Conservation (phyloP, 169 alveolate genomes). For the Prorocentrum cordatum region DNA sequence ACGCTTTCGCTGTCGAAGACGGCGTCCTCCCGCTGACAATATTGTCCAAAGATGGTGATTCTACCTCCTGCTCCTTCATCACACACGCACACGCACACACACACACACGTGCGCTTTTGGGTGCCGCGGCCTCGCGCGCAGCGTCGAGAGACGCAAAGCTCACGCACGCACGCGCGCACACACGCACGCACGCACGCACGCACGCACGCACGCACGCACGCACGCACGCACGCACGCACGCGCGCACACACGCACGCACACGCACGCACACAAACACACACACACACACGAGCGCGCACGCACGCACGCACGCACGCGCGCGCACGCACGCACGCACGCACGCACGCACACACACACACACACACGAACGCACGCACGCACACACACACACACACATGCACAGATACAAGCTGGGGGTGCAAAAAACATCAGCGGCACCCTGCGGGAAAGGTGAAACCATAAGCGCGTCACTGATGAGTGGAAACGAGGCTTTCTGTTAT, state of each 20-base stretch:
- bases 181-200: background rate
- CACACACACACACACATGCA: background rate
- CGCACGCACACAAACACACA: background rate
- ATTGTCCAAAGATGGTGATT: too few relatives aligned
- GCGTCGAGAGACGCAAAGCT: too few relatives aligned
- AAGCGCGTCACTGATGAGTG: too few relatives aligned
- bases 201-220: background rate
- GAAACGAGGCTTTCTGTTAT: too few relatives aligned
- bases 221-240: background rate
- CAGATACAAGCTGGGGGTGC: background rate
- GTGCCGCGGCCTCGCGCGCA: too few relatives aligned
- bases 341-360: background rate
- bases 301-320: background rate
- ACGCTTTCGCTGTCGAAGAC: conserved; percentile 69
- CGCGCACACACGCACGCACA: background rate
- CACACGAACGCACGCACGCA: background rate
- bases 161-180: background rate
- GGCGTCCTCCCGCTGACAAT: too few relatives aligned
- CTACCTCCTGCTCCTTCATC: too few relatives aligned
- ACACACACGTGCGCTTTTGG: too few relatives aligned
- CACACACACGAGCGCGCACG: background rate
- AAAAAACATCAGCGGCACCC: too few relatives aligned
- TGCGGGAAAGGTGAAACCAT: too few relatives aligned
- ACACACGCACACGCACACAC: too few relatives aligned
- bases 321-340: background rate